Evolutionary conservation across 768 basidiomycete species (phyloP).

Genomic region (Calocybe indica): DNA sequence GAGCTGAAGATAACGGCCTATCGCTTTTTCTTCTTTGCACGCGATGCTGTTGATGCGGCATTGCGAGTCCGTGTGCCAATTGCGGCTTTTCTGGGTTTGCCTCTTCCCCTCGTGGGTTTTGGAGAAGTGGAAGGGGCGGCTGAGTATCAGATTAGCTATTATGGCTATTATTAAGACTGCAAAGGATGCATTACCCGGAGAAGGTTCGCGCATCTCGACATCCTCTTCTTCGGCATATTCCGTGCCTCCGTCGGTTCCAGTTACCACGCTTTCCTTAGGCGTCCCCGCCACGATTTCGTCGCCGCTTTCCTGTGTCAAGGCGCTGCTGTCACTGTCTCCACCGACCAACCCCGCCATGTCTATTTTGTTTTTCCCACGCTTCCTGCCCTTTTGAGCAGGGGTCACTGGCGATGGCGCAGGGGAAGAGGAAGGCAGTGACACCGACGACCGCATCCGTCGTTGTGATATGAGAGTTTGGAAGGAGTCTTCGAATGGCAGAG

Average conservation of each 20-base stretch:
- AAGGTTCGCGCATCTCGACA: constrained; percentile 50
- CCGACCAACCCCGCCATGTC: constrained; percentile 71
- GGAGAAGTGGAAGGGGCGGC: constrained; percentile 31
- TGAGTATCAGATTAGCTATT: neutral
- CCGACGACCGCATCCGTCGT: constrained; percentile 60
- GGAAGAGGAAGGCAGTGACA: constrained; percentile 58
- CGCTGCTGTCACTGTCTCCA: constrained; percentile 83
- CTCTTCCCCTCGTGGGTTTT: constrained; percentile 28
- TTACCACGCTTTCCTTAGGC: constrained; percentile 60
- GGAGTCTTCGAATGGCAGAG: constrained; percentile 51
- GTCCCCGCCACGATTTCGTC: constrained; percentile 62
- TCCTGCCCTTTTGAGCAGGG: constrained; percentile 20
- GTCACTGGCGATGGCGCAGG: constrained; percentile 39
- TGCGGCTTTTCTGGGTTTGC: constrained; percentile 22
- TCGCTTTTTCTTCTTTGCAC: constrained; percentile 41
- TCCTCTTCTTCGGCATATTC: constrained; percentile 68
- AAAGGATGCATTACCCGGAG: constrained; percentile 41
- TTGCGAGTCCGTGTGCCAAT: constrained; percentile 21
- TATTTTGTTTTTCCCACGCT: constrained; percentile 45
- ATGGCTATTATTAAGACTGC: neutral
- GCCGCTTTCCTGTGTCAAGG: constrained; percentile 75
- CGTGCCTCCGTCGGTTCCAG: constrained; percentile 66
- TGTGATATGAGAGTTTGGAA: constrained; percentile 55
- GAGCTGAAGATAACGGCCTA: constrained; percentile 12
- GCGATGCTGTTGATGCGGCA: constrained; percentile 23